These are phyloP conservation scores for Phytophthora constricta DNA, from an alignment of 352 stramenopile genomes.

Conservation along the genomic window DNA sequence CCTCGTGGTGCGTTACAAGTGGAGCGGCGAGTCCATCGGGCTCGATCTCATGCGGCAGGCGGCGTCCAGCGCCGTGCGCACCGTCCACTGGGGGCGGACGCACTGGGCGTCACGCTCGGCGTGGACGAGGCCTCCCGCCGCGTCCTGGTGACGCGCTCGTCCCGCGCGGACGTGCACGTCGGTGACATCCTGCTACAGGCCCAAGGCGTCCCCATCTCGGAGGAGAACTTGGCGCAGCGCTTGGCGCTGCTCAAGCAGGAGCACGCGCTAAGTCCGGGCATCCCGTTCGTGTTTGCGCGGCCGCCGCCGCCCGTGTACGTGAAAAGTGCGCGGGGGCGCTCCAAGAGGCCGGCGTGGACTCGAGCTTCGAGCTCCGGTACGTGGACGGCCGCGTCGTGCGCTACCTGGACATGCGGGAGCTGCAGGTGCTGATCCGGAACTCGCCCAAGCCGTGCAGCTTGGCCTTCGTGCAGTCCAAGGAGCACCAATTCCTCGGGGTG, in stretches of 20 bases:
- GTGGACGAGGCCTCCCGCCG: constrained; percentile 73
- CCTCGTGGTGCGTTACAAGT: constrained; percentile 60
- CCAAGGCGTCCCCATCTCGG: constrained; percentile 46
- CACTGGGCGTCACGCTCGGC: constrained; percentile 76
- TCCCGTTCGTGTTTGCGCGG: constrained; percentile 69
- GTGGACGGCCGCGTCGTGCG: constrained; percentile 60
- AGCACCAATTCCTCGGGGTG: constrained; percentile 50
- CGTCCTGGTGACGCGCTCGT: constrained; percentile 72
- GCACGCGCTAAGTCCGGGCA: constrained; percentile 49
- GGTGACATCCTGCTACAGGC: constrained; percentile 69
- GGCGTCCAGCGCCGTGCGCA: constrained; percentile 17
- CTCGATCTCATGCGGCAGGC: constrained; percentile 63
- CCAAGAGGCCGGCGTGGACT: constrained; percentile 56
- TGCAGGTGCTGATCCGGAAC: constrained; percentile 62
- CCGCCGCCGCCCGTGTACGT: constrained; percentile 62
- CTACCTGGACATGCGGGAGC: constrained; percentile 72
- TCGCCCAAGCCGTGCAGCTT: constrained; percentile 65
- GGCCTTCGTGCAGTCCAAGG: constrained; percentile 66
- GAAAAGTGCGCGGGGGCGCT: constrained; percentile 55
- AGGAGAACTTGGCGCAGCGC: constrained; percentile 59
- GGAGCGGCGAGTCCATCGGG: constrained; percentile 59
- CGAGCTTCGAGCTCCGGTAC: constrained; percentile 68
- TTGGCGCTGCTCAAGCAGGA: constrained; percentile 62
- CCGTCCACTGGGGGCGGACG: constrained; percentile 52
- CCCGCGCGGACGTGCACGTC: constrained; percentile 52